These are phyloP conservation scores for Leccinum rimulosum DNA, from an alignment of 768 basidiomycete species.

Conservation along the genomic window DNA sequence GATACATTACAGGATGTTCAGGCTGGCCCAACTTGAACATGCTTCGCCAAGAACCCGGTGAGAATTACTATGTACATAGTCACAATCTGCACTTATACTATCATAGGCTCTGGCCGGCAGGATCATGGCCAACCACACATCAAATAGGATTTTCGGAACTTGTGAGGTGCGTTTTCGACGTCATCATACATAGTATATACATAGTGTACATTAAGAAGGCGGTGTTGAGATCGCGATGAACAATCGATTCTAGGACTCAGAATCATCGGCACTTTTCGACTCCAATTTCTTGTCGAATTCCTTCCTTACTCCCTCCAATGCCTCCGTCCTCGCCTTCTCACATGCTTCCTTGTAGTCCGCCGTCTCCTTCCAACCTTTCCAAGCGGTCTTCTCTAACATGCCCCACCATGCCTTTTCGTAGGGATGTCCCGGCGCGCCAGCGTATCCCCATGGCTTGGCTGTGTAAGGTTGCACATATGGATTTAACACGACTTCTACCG, in stretches of 20 bases:
- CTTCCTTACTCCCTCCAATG: slow-evolving; percentile 4
- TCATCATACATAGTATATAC: not conserved
- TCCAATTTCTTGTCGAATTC: slow-evolving; percentile 11
- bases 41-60: not conserved
- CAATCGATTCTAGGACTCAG: not conserved
- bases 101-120: not conserved
- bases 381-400: slow-evolving; percentile 40
- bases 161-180: not conserved
- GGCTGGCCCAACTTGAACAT: not conserved
- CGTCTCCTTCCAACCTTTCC: slow-evolving; percentile 36
- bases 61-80: not conserved
- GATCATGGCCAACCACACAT: not conserved
- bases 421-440: slow-evolving; percentile 51
- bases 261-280: not conserved
- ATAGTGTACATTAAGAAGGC: not conserved
- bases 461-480: slow-evolving; percentile 51
- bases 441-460: slow-evolving; percentile 59
- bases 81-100: not conserved
- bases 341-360: slow-evolving; percentile 19
- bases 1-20: not conserved
- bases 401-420: slow-evolving; percentile 48
- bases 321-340: slow-evolving; percentile 11
- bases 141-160: not conserved
- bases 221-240: not conserved
- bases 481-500: slow-evolving; percentile 44